Base-by-base conservation (phyloP, 192 early-diverging fungal genomes). In the Thamnidium elegans region DNA sequence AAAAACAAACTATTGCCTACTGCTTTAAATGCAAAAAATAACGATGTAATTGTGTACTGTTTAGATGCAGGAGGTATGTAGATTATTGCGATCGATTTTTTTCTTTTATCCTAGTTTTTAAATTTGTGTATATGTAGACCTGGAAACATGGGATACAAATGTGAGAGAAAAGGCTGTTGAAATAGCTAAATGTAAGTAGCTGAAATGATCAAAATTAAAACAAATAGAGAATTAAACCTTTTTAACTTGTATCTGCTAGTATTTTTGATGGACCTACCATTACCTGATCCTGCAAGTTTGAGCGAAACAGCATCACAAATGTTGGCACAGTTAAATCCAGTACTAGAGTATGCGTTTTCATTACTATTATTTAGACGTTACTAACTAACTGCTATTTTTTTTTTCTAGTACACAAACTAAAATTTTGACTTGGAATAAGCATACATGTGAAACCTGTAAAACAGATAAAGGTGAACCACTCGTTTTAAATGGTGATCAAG, bases 401-500 rank as follows among this genome's bases (percentile, higher is more conserved):
- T 42, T 60, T 6, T 32, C 55, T 30, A 69, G 66, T 30, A 70
- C 76, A 11, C 55, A 62, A 6, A 65, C 70, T 14, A 39, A 77
- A 50, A 19, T 84, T n/a, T 44, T 70, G 2, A 67, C 67, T 3
- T 93, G 90, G 91, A 81, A 78, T 55, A 88, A 89, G 50, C 81
- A 86, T 63, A 70, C 73, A 30, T 96, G 94, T 60, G 71, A 69
- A 17, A 72, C 92, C 0, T 96, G 94, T 63, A 84, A 76, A 21
- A 79, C 68, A 45, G 50, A 65, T 30, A 70, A 68, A 7, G 77
- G 73, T 17, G 71, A 77, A 19, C 74, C 42, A 10, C 67, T 69
- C n/a, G 73, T 72, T 58, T 80, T 94, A 20, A 87, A 92, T 62
- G 94, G 94, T n/a, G 74, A 81, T 23, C 74, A 72, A 13, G 89